These are phyloP conservation scores for Adansonia rubrostipa DNA, from an alignment of 441 rosid genomes.

Conservation along the genomic window DNA sequence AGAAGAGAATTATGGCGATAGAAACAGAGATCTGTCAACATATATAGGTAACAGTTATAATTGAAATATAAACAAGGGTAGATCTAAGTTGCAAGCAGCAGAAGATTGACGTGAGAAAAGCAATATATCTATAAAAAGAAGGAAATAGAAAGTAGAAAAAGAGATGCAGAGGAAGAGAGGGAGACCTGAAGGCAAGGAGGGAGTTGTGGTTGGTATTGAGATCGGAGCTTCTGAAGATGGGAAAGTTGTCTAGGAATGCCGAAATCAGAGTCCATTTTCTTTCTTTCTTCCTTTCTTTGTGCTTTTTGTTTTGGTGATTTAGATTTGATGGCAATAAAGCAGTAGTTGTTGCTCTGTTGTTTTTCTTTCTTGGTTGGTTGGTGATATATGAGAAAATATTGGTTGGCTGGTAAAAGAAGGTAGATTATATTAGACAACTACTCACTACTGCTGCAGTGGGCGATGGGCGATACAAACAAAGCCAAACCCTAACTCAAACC, in stretches of 20 bases:
- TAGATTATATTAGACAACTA: too few relatives aligned
- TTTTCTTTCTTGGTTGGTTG: too few relatives aligned
- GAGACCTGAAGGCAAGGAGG: slow-evolving; percentile 95
- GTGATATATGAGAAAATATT: too few relatives aligned
- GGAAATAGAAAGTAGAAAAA: neutral
- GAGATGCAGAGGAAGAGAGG: neutral
- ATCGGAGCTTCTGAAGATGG: slow-evolving; percentile 80
- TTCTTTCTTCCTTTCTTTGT: too few relatives aligned
- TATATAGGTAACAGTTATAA: too few relatives aligned
- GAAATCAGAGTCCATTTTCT: slow-evolving; percentile 82
- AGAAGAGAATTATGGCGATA: too few relatives aligned
- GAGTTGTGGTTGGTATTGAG: slow-evolving; percentile 79
- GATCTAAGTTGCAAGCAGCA: slow-evolving; percentile 12
- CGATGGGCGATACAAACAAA: too few relatives aligned
- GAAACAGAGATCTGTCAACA: neutral
- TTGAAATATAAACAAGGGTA: neutral
- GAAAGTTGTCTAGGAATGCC: slow-evolving; percentile 96
- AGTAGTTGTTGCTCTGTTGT: too few relatives aligned
- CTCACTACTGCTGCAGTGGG: too few relatives aligned
- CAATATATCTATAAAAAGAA: neutral
- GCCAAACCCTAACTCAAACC: too few relatives aligned
- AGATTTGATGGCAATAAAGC: too few relatives aligned
- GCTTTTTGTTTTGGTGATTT: neutral
- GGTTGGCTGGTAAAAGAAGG: too few relatives aligned
- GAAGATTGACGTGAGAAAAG: neutral